Evolutionary conservation across 352 stramenopile genomes (phyloP).

Genomic region (Sclerospora graminicola): DNA sequence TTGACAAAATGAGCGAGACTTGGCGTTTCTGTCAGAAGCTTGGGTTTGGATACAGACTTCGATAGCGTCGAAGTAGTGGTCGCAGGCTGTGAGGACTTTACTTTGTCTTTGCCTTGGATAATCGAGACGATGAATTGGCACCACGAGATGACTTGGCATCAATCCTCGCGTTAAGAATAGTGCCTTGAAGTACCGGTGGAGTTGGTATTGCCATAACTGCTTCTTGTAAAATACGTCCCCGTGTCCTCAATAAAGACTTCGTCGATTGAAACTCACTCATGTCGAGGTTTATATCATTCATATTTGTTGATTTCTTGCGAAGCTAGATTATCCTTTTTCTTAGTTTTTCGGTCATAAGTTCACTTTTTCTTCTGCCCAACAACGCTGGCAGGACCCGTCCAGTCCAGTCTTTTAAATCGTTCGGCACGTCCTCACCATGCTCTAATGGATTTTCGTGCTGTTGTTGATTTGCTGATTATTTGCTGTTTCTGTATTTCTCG

Average conservation of each 20-base stretch:
- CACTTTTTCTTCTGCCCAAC: slow-evolving; percentile 1
- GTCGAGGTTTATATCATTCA: too few relatives aligned
- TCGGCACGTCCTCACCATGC: slow-evolving; percentile 13
- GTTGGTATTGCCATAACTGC: too few relatives aligned
- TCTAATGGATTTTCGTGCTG: slow-evolving; percentile 13
- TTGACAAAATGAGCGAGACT: neutral
- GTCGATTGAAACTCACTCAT: too few relatives aligned
- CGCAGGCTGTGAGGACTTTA: slow-evolving; percentile 5
- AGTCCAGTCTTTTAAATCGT: slow-evolving; percentile 32
- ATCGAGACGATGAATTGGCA: neutral
- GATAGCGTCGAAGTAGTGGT: slow-evolving; percentile 5
- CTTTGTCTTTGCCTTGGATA: neutral
- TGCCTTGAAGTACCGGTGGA: neutral
- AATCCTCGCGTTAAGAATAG: too few relatives aligned
- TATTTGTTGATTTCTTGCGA: too few relatives aligned
- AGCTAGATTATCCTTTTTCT: neutral
- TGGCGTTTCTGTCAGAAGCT: neutral
- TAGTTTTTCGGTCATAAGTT: slow-evolving; percentile 3
- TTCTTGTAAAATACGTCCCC: too few relatives aligned
- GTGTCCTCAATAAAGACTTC: too few relatives aligned
- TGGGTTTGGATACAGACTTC: slow-evolving; percentile 1
- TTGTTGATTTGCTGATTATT: neutral
- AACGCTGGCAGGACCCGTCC: slow-evolving; percentile 3
- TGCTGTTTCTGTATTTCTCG: slow-evolving; percentile 1
- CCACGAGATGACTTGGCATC: too few relatives aligned